Percentiles rank a stretch among this genome's conserved stretches.
phyloP scores from a whole-genome alignment of 2,329 filamentous ascomycete species.

The Fusarium chuoi region DNA sequence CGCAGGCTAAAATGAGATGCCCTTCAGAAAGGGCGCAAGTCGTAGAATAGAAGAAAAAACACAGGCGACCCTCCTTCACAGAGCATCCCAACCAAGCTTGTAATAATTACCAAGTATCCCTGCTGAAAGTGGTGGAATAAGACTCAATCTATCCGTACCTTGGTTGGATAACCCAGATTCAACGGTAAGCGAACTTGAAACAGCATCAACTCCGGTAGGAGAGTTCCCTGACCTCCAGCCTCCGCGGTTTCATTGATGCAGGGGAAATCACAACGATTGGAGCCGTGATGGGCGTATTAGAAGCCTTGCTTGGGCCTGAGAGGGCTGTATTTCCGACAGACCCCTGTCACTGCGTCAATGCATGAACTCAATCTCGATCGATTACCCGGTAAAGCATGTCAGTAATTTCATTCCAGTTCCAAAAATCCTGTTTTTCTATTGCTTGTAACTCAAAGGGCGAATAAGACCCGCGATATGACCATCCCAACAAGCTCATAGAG shows the following conservation, averaged over 20 bases:
- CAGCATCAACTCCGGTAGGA: neutral
- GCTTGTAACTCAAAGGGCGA: neutral
- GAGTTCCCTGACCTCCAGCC: neutral
- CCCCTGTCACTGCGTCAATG: slow-evolving; percentile 19
- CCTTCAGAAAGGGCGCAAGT: neutral
- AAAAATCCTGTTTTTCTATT: slow-evolving; percentile 11
- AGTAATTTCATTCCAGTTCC: slow-evolving; percentile 1
- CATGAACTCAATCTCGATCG: slow-evolving; percentile 21
- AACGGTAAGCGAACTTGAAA: slow-evolving; percentile 13
- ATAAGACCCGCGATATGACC: slow-evolving; percentile 6
- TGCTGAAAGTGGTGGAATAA: neutral
- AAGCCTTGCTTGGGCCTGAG: too few relatives aligned
- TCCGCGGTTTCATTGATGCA: slow-evolving; percentile 18
- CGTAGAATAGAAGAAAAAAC: slow-evolving; percentile 15
- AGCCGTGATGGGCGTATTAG: neutral
- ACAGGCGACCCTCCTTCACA: neutral
- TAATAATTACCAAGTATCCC: neutral
- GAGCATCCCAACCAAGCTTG: neutral
- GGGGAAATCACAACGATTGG: slow-evolving; percentile 9
- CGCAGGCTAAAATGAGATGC: neutral
- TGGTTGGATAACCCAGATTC: neutral
- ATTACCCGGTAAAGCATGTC: neutral
- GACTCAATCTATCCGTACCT: neutral
- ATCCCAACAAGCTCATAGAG: slow-evolving; percentile 5
- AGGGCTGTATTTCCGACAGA: neutral